Evolutionary conservation across 805 yeast genomes (phyloP).

Genomic region (Ogataea methylovora): DNA sequence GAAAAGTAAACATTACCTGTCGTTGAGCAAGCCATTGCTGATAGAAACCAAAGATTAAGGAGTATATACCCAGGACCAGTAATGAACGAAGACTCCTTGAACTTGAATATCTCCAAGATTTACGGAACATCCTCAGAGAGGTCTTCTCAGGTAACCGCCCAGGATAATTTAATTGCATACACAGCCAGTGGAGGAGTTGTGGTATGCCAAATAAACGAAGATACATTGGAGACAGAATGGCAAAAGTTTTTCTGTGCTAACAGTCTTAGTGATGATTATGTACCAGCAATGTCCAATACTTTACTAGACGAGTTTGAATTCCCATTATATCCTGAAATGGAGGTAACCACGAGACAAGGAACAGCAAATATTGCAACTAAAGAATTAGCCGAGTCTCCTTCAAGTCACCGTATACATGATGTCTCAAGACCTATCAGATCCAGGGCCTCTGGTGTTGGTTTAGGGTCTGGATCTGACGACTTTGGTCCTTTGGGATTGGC

Average conservation of each 20-base stretch:
- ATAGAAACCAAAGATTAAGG: no score
- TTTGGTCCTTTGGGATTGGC: conserved; percentile 12
- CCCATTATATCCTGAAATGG: conserved; percentile 24
- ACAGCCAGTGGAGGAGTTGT: conserved; percentile 57
- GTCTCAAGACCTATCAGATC: neutral
- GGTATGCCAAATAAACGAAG: conserved; percentile 28
- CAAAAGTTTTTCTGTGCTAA: conserved; percentile 52
- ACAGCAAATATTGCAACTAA: conserved; percentile 1
- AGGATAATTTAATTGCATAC: conserved; percentile 38
- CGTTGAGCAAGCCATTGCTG: no score
- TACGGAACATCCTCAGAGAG: conserved; percentile 42
- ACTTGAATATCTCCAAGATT: conserved; percentile 17
- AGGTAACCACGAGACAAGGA: conserved; percentile 17
- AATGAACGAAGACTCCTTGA: neutral
- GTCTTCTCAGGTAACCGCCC: conserved; percentile 32
- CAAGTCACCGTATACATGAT: neutral
- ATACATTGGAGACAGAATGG: conserved; percentile 11
- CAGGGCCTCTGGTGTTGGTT: conserved; percentile 1
- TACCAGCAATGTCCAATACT: no score
- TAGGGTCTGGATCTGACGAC: no score
- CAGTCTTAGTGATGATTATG: conserved; percentile 4
- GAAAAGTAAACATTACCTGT: neutral
- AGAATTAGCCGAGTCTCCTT: conserved; percentile 2
- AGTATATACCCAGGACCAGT: no score
- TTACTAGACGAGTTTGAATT: conserved; percentile 31